Evolutionary conservation across 108 stramenopile genomes (phyloP), one percentile per base, ranked within the genome.

Genomic region (Skeletonema potamos): DNA sequence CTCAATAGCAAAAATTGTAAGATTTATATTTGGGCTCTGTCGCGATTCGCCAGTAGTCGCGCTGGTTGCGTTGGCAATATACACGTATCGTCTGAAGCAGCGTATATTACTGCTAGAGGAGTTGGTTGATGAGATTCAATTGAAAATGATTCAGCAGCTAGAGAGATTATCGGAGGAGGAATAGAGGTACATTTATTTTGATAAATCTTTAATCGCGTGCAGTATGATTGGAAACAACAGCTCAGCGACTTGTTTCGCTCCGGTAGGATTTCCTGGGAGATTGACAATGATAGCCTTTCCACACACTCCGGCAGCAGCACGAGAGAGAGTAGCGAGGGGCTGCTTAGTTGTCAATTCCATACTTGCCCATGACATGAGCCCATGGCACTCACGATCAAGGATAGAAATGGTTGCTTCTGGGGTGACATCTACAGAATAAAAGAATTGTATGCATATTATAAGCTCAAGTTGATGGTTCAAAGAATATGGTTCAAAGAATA

Each of bases 361-460:
- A 30, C 86, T 82, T 27, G 86, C 89, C 86, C 88, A 92, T 6
- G 87, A 43, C 85, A 94, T 88, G 36, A 94, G 71, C 4, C 91
- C 93, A 12, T 66, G 72, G 62, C 86, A 88, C 32, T 86, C 83
- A 13, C 76, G 68, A 28, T 91, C 87, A 27, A 94, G 60, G n/a
- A 92, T 66, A 10, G 56, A 46, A 11, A 62, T 32, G 29, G 94
- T 95, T 29, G 97, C 97, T 83, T 97, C 97, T 10, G 95, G 95
- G 12, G 97, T 97, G 3, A 95, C 88, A 82, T 97, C 39, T 41
- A n/a, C 3, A 41, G 39, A 41, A 41, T 41, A 15, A 41, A n/a
- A 41, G 3, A 41, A 15, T 41, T 41, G 39, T 41, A 3, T n/a
- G 39, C 0, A 11, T n/a, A 15, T 15, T 10, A n/a, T n/a, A n/a